phyloP scores from a whole-genome alignment of 73 alveolate genomes.

The Blepharisma japonicum region DNA sequence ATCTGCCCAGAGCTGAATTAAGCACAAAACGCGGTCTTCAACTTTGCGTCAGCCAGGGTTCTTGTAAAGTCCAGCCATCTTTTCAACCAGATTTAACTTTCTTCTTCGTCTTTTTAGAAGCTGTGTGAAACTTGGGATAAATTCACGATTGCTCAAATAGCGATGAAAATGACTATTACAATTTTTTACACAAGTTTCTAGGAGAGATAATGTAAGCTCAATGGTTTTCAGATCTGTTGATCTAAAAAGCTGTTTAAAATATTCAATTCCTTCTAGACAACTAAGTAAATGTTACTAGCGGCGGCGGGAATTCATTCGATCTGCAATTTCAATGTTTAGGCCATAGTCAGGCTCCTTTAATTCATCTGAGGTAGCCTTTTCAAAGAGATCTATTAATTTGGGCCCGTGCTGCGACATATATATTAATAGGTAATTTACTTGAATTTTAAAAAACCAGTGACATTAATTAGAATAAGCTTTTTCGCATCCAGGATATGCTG shows the following conservation, averaged over 20 bases:
- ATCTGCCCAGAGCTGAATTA: constrained; percentile 72
- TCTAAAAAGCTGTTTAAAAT: constrained; percentile 19
- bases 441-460: too few species aligned
- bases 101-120: constrained; percentile 14
- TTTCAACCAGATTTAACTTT: constrained; percentile 21
- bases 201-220: background rate
- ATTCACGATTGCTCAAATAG: background rate
- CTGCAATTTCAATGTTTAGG: constrained; percentile 24
- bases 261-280: constrained; percentile 23
- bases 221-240: constrained; percentile 6
- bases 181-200: constrained; percentile 22
- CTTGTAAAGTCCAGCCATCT: background rate
- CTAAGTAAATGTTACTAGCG: constrained; percentile 3
- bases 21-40: constrained; percentile 53
- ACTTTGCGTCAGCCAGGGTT: constrained; percentile 30
- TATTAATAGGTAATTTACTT: too few species aligned
- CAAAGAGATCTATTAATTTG: constrained; percentile 14
- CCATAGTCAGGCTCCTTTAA: constrained; percentile 8
- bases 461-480: too few species aligned
- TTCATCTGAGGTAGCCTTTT: constrained; percentile 15
- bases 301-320: constrained; percentile 2
- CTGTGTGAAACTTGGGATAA: background rate
- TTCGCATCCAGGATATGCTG: too few species aligned
- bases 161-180: constrained; percentile 11
- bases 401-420: background rate